Evolutionary conservation across 177 flowering plant genomes (phyloP), one percentile per base, ranked within the genome.

Genomic region (Vitis hybrid): DNA sequence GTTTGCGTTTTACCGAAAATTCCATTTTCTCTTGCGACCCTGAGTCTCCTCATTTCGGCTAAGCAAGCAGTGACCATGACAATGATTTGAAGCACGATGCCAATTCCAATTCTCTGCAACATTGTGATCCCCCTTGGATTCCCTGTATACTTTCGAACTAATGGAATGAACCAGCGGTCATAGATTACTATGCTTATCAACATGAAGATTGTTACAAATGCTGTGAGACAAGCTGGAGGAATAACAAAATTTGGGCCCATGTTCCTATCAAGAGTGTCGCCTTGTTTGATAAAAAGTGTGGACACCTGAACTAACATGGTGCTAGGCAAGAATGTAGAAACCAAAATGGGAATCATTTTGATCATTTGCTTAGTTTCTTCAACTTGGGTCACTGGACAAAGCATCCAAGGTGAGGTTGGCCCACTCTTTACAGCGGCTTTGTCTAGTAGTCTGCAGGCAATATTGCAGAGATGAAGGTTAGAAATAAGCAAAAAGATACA

Each of bases 331-430:
- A 85, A 73, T 4, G 83, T 69, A 4, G 78, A 72, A 0, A 67
- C 0, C 17, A 84, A 52, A 44, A 88, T 71, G 1, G 90, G 90
- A 1, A 88, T 20, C 92, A 88, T 85, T 73, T 82, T 83, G 0
- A 88, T n/a, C 89, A 88, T 88, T 66, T 82, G 88, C 78, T 88
- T 88, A 51, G 92, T 85, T 76, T 87, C 83, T 60, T 87, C 87
- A 1, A 85, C 88, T 79, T 87, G 85, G 4, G 90, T 88, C 52
- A 88, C 87, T 11, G 89, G 71, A 71, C 84, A 85, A 1, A 82
- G 79, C 74, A 49, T 74, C 88, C 88, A 83, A 11, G 80, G 73
- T 17, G 82, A 59, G 28, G n/a, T 62, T 17, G 67, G 13, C 1
- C 73, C 84, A 1, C 12, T 80, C 65, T 71, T 72, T 13, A 87